Percentiles rank a stretch among this genome's conserved stretches.
These are phyloP conservation scores for Aechmea fasciata DNA, from an alignment of 176 grass and related monocot species.

Conservation along the genomic window DNA sequence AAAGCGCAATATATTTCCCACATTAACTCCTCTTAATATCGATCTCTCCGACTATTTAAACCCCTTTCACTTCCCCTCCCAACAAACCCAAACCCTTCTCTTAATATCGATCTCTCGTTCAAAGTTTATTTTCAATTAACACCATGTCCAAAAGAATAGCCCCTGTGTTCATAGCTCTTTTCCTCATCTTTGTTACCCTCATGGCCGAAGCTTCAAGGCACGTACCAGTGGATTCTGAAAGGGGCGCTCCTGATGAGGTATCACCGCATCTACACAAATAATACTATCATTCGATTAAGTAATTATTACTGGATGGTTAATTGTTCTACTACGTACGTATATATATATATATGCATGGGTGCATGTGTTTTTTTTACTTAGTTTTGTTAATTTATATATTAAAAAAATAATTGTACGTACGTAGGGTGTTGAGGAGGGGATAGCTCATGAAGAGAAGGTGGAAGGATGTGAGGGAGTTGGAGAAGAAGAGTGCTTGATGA, in stretches of 20 bases:
- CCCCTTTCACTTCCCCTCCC: too few species aligned
- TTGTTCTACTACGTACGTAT: too few species aligned
- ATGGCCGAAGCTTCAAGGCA: constrained; percentile 16
- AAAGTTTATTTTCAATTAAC: too few species aligned
- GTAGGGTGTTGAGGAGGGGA: constrained; percentile 20
- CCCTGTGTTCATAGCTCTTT: constrained; percentile 8
- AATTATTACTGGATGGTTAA: not conserved
- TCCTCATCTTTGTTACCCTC: constrained; percentile 21
- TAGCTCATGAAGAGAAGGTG: not conserved
- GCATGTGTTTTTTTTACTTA: too few species aligned
- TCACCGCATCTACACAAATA: not conserved
- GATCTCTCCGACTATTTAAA: too few species aligned
- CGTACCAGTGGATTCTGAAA: constrained; percentile 9
- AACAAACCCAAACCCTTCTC: not conserved
- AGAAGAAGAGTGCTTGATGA: constrained; percentile 16
- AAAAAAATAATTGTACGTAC: not conserved
- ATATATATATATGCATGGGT: too few species aligned
- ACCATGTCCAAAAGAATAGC: constrained; percentile 19
- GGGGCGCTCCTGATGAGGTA: constrained; percentile 21
- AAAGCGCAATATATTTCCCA: too few species aligned
- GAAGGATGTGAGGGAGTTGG: constrained; percentile 15
- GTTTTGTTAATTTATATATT: not conserved
- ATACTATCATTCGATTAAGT: not conserved
- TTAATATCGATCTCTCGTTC: not conserved
- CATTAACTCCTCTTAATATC: too few species aligned